A percentile compares a stretch with the other conserved stretches of the same genome.
Conservation (phyloP, 1,284 basidiomycete species). For the Cystobasidiaceae sp. region DNA sequence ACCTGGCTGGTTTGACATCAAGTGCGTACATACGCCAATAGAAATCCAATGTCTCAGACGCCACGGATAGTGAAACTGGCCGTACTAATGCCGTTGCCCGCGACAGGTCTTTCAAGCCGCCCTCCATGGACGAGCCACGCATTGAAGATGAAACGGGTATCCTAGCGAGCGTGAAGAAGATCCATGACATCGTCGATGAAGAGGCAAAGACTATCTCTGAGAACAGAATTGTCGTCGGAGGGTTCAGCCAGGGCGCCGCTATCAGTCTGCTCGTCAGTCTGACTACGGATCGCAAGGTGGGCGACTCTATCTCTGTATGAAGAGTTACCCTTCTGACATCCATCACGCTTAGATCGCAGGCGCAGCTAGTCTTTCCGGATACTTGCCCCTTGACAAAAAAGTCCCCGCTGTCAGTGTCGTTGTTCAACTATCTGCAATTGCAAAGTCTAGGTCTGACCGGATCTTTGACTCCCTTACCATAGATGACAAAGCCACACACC, state of each 20-base stretch:
- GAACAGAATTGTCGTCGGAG: constrained; percentile 61
- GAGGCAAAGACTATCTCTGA: constrained; percentile 66
- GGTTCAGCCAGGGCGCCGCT: constrained; percentile 67
- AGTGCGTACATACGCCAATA: no score
- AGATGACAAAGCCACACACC: constrained; percentile 14
- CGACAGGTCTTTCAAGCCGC: constrained; percentile 52
- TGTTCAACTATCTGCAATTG: neutral
- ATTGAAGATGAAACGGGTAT: constrained; percentile 69
- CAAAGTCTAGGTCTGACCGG: neutral
- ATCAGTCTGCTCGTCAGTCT: constrained; percentile 18
- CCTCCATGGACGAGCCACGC: constrained; percentile 52
- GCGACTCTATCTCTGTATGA: neutral
- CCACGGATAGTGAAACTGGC: no score
- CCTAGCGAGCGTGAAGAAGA: constrained; percentile 57
- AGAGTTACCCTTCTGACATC: neutral
- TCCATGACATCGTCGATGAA: constrained; percentile 65
- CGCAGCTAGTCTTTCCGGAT: constrained; percentile 9
- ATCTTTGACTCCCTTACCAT: neutral
- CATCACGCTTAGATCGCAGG: constrained; percentile 6
- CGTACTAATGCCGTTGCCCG: constrained; percentile 58
- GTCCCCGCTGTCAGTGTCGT: neutral
- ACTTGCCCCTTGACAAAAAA: constrained; percentile 18
- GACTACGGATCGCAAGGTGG: constrained; percentile 18
- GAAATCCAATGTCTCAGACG: no score
- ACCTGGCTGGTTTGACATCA: constrained; percentile 8